These are phyloP conservation scores for Monosporozyma aquatica DNA, from an alignment of 805 yeast genomes.

Conservation along the genomic window DNA sequence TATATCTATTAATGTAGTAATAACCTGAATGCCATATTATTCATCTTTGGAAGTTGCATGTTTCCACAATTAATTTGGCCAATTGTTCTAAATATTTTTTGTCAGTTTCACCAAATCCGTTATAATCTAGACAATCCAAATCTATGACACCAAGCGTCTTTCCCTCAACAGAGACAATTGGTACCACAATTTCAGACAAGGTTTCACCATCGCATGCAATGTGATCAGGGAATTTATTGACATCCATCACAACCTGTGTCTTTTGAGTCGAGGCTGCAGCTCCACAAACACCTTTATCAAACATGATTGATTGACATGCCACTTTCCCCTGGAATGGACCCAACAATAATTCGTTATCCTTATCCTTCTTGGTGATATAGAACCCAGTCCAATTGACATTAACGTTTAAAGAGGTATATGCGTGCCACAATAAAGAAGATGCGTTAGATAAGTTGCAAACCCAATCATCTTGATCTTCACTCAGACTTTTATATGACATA, in stretches of 20 bases:
- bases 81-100: conserved; percentile 48
- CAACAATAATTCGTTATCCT: conserved; percentile 42
- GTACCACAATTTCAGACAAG: conserved; percentile 86
- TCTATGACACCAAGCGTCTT: conserved; percentile 69
- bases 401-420: conserved; percentile 51
- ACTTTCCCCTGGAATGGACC: conserved; percentile 97
- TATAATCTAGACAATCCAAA: conserved; percentile 58
- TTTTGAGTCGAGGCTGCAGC: conserved; percentile 49
- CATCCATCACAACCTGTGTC: conserved; percentile 75
- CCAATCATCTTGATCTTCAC: conserved; percentile 65
- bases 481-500: conserved; percentile 55
- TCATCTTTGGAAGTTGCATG: conserved; percentile 40
- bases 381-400: conserved; percentile 92
- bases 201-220: conserved; percentile 97
- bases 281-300: conserved; percentile 91
- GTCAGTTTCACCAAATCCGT: conserved; percentile 66
- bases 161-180: conserved; percentile 43
- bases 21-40: not conserved
- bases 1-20: too few species aligned
- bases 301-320: conserved; percentile 75
- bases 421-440: conserved; percentile 81
- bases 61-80: conserved; percentile 41
- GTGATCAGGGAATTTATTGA: conserved; percentile 76
- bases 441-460: conserved; percentile 83
- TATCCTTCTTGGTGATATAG: conserved; percentile 40